Evolutionary conservation across 2,329 filamentous ascomycete species (phyloP).

Genomic region (Ilyonectria sp.): DNA sequence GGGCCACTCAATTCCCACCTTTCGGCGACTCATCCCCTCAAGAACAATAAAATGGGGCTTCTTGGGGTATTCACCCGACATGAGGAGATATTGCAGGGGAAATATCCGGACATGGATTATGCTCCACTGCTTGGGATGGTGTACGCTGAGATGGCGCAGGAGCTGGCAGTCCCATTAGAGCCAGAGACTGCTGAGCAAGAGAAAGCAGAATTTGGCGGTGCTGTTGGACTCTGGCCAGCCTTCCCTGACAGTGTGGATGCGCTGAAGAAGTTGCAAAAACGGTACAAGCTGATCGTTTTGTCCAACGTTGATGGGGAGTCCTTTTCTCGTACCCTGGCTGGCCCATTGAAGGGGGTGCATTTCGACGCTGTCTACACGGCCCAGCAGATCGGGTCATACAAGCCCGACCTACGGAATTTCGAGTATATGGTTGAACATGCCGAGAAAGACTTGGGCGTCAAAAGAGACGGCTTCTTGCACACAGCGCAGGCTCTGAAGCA

Average conservation of each 20-base stretch:
- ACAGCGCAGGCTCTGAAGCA: constrained; percentile 80
- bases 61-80: constrained; percentile 58
- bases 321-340: constrained; percentile 59
- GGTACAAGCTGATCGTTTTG: constrained; percentile 70
- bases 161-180: constrained; percentile 55
- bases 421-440: constrained; percentile 72
- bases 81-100: constrained; percentile 65
- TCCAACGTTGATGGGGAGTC: constrained; percentile 69
- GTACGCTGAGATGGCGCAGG: constrained; percentile 61
- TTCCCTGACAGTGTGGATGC: constrained; percentile 72
- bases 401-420: constrained; percentile 77
- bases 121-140: constrained; percentile 66
- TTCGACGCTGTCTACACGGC: constrained; percentile 77
- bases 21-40: constrained; percentile 6
- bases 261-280: constrained; percentile 61
- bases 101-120: constrained; percentile 71
- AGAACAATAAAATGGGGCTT: constrained; percentile 49
- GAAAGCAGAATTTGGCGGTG: constrained; percentile 63
- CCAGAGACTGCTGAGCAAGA: constrained; percentile 47
- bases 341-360: constrained; percentile 62
- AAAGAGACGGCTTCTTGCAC: constrained; percentile 70
- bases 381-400: constrained; percentile 79
- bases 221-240: constrained; percentile 67
- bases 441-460: constrained; percentile 65
- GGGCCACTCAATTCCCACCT: constrained; percentile 58